Conservation (phyloP, 306 rosid genomes). For the Vigna trinervia region DNA sequence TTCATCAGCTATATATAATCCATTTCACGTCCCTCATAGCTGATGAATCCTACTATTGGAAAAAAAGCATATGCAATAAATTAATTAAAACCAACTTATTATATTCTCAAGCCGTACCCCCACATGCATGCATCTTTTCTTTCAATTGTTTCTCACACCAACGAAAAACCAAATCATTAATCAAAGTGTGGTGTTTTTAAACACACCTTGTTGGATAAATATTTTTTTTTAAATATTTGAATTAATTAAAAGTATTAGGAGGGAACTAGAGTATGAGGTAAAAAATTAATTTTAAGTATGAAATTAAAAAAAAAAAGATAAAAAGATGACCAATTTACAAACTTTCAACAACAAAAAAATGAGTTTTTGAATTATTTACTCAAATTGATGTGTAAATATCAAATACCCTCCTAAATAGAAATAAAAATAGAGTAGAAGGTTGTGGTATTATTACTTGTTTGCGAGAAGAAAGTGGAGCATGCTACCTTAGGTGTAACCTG, state of each 20-base stretch:
- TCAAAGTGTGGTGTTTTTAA: too few relatives aligned
- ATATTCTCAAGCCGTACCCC: background rate
- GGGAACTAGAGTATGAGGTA: too few relatives aligned
- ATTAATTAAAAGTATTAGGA: too few relatives aligned
- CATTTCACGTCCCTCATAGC: background rate
- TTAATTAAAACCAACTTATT: background rate
- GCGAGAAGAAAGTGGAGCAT: conserved; percentile 64
- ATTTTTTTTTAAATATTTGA: too few relatives aligned
- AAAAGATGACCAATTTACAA: too few relatives aligned
- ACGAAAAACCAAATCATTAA: too few relatives aligned
- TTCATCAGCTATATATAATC: background rate
- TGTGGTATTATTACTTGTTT: conserved; percentile 18
- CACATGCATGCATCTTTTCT: background rate
- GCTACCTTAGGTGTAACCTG: conserved; percentile 59
- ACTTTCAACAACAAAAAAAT: too few relatives aligned
- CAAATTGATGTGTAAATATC: background rate
- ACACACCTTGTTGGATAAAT: too few relatives aligned
- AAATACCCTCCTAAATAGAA: background rate
- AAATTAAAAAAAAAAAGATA: too few relatives aligned
- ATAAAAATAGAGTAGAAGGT: background rate
- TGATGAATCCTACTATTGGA: background rate
- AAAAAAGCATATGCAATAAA: background rate
- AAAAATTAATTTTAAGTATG: too few relatives aligned
- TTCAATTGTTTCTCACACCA: background rate
- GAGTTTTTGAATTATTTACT: too few relatives aligned